Percentiles rank a stretch among this genome's conserved stretches.
These are phyloP conservation scores for Fibroporia radiculosa DNA, from an alignment of 768 basidiomycete species.

Conservation along the genomic window DNA sequence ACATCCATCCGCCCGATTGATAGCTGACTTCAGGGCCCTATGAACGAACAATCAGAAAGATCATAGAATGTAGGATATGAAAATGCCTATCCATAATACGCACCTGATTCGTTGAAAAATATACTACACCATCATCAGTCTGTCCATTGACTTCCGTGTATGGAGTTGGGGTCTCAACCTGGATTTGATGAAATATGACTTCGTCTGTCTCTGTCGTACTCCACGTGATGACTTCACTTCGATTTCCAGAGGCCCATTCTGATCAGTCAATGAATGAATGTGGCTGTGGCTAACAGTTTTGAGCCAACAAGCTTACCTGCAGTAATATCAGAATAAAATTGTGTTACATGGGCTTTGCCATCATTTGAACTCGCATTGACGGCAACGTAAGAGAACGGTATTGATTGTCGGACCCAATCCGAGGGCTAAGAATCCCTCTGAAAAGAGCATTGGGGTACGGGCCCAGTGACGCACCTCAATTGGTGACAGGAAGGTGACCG, in stretches of 20 bases:
- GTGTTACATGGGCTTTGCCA: conserved; percentile 24
- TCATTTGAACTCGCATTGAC: conserved; percentile 24
- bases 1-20: conserved; percentile 3
- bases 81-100: too few species aligned
- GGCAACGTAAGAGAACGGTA: conserved; percentile 32
- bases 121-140: conserved; percentile 10
- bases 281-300: background rate
- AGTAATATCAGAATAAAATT: conserved; percentile 32
- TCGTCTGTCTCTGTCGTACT: conserved; percentile 1
- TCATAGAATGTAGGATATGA: background rate
- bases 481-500: conserved; percentile 30
- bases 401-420: conserved; percentile 29
- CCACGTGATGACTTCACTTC: conserved; percentile 3
- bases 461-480: conserved; percentile 22
- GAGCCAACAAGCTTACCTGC: conserved; percentile 19
- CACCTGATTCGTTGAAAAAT: conserved; percentile 11
- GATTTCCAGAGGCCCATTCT: conserved; percentile 12
- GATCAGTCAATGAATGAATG: background rate
- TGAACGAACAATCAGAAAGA: background rate
- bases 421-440: conserved; percentile 20
- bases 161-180: conserved; percentile 1
- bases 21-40: conserved; percentile 8
- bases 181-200: conserved; percentile 8
- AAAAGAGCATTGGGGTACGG: background rate
- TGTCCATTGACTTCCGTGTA: conserved; percentile 5